Base-by-base conservation (phyloP, 2,329 filamentous ascomycete genomes). In the Seiridium cupressi region DNA sequence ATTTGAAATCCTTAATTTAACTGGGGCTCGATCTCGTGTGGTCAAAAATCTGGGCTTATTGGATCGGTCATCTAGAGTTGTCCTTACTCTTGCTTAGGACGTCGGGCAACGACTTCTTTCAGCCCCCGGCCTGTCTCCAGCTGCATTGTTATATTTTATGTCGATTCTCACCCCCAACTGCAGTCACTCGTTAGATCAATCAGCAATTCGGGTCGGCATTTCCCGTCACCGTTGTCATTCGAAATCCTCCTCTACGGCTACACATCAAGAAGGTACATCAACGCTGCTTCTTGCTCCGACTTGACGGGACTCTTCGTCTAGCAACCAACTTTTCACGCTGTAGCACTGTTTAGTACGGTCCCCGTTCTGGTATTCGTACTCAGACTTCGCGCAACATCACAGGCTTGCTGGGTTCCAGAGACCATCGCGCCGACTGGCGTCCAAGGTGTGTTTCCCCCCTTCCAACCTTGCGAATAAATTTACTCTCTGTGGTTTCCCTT, bases 1-100 rank as follows among this genome's bases (percentile, higher is more conserved):
- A 70, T 70, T 63, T 68, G 64, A 68, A 68, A 70, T 70, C 65
- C 68, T 69, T 71, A 69, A 70, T 71, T 61, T 66, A 67, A 63
- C 61, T 62, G 63, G 62, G 56, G 51, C 31, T 62, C 57, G 66
- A 57, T 65, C 59, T 67, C 38, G 7, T 42, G 38, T 42, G 38
- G 13, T 13, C 7, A 7, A 42, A 42, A 42, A 13, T 13, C 38
- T 42, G 13, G 18, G 26, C n/a, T 48, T 31, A 18, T n/a, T 48
- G 46, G 46, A 44, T 64, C 44, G 57, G 40, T 42, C 57, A n/a
- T 59, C 48, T 59, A 59, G 40, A 44, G 34, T 53, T 54, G 18
- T 31, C 46, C 2, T 8, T 48, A 31, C 46, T n/a, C 46, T 26
- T 26, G 18, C 18, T 26, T 26, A 26, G 18, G 18, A 26, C 18